Conservation (phyloP, 768 basidiomycete species). For the Podaxis sp. region DNA sequence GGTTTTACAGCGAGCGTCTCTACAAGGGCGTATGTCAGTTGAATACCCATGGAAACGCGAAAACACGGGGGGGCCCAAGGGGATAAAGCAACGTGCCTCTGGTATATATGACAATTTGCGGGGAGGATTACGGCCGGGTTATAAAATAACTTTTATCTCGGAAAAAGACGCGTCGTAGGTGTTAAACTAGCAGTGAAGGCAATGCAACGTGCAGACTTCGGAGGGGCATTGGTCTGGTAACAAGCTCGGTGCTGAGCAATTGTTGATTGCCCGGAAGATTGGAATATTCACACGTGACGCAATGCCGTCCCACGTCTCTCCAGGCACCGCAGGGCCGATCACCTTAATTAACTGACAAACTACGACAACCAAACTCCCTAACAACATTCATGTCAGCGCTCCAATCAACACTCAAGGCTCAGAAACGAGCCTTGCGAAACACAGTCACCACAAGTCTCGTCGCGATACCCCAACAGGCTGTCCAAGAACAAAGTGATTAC, state of each 20-base stretch:
- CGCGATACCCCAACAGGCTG: conserved; percentile 38
- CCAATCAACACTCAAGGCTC: conserved; percentile 20
- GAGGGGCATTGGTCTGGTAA: background rate
- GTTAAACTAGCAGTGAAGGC: background rate
- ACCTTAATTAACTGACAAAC: background rate
- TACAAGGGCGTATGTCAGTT: background rate
- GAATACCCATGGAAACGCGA: background rate
- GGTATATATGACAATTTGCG: background rate
- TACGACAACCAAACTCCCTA: background rate
- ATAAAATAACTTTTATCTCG: background rate
- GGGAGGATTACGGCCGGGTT: background rate
- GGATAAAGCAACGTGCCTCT: background rate
- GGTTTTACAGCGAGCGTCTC: background rate
- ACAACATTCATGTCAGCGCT: conserved; percentile 13
- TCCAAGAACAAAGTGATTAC: conserved; percentile 62
- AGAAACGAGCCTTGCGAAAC: conserved; percentile 60
- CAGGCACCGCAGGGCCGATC: background rate
- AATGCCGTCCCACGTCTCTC: background rate
- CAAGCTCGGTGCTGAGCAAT: background rate
- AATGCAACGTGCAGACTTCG: background rate
- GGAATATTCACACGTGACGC: background rate
- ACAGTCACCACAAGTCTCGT: conserved; percentile 44
- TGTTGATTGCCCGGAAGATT: background rate
- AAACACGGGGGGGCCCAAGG: background rate
- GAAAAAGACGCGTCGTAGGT: background rate